Conservation (phyloP, 345 rosid genomes). For the Ceriops zippeliana region DNA sequence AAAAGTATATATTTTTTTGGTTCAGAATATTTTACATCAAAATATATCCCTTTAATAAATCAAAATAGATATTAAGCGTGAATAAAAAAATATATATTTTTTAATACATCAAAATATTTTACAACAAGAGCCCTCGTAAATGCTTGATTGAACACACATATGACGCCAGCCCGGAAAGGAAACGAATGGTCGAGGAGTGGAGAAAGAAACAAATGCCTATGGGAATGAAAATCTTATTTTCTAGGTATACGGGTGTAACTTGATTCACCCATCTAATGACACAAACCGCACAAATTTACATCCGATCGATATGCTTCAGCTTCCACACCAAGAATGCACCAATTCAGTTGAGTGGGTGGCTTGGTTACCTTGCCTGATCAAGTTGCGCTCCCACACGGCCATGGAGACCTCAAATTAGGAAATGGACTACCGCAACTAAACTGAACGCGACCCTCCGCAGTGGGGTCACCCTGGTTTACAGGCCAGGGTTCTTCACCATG, state of each 20-base stretch:
- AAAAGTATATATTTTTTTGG: no score
- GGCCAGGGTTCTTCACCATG: conserved; percentile 6
- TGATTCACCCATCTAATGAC: conserved; percentile 26
- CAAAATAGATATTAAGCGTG: no score
- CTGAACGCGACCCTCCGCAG: conserved; percentile 1
- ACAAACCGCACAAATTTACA: conserved; percentile 20
- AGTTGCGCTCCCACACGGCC: conserved; percentile 4
- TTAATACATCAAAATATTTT: not conserved
- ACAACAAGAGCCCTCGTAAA: not conserved
- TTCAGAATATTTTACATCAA: not conserved
- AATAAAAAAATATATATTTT: no score
- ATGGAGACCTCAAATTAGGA: conserved; percentile 8
- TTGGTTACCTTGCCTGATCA: not conserved
- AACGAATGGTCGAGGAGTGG: not conserved
- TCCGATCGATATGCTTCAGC: conserved; percentile 23
- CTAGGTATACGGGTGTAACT: conserved; percentile 14
- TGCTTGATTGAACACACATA: conserved; percentile 1
- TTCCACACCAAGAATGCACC: conserved; percentile 31
- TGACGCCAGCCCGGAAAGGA: conserved; percentile 6
- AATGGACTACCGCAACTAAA: not conserved
- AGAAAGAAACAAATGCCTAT: not conserved
- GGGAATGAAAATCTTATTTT: conserved; percentile 1
- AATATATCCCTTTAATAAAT: no score
- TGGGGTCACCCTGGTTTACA: conserved; percentile 1
- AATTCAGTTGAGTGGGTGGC: conserved; percentile 1